Percentiles rank a stretch among this genome's conserved stretches.
phyloP scores from a whole-genome alignment of 2,329 filamentous ascomycete species.

The Diplodia sapinea region DNA sequence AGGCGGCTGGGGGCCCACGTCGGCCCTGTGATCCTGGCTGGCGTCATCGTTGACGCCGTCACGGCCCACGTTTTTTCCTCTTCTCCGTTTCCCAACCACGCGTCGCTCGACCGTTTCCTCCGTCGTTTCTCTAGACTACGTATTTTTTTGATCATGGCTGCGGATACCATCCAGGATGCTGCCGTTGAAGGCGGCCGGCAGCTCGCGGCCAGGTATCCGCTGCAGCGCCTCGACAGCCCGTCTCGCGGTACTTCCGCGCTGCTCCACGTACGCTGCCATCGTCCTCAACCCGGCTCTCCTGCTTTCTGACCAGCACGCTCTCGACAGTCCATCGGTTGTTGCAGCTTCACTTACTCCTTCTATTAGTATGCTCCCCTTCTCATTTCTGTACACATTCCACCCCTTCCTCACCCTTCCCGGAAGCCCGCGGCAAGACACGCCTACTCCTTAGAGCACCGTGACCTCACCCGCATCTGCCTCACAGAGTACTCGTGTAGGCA shows the following conservation, averaged over 20 bases:
- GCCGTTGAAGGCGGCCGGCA: conserved; percentile 24
- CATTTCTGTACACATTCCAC: conserved; percentile 7
- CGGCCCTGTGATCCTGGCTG: background rate
- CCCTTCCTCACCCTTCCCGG: conserved; percentile 3
- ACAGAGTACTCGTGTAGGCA: too few species aligned
- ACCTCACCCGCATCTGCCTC: background rate
- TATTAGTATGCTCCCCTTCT: conserved; percentile 41
- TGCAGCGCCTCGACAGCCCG: conserved; percentile 70
- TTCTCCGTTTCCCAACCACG: background rate
- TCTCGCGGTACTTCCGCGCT: conserved; percentile 67
- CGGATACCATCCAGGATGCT: background rate
- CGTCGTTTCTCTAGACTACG: background rate
- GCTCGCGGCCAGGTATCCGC: conserved; percentile 58
- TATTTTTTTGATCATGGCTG: background rate
- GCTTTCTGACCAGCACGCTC: background rate
- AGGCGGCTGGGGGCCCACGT: background rate
- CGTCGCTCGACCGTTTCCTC: background rate
- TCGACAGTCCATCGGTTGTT: conserved; percentile 47
- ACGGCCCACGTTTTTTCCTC: background rate
- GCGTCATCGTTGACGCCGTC: background rate
- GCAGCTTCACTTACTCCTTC: conserved; percentile 54
- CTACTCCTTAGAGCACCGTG: background rate
- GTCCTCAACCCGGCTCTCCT: background rate
- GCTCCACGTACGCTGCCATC: conserved; percentile 57
- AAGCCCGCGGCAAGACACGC: conserved; percentile 3